Evolutionary conservation across 1,284 basidiomycete species (phyloP), one percentile per base, ranked within the genome.

Genomic region (Bjerkandera adusta): DNA sequence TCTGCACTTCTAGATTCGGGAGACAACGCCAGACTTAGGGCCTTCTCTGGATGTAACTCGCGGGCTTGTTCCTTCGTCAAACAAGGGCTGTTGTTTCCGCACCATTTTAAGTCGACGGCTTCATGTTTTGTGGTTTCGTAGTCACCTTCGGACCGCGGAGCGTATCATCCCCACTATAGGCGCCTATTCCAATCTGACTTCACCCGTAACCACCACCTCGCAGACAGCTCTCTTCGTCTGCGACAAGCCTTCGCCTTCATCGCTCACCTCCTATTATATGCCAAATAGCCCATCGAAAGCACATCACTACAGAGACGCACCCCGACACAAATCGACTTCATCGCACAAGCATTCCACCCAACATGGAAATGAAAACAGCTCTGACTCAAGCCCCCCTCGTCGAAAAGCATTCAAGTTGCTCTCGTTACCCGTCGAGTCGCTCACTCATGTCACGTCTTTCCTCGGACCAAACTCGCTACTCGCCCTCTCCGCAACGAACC

Each of bases 371-470:
- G 48, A 35, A 51, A 45, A 51, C 38, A 49, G 36, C 43, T 35
- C 26, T 33, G 30, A 18, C 44, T 49, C 43, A 22, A 42, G 33
- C 38, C 38, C 49, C 34, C 47, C 47, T 32, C 35, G 50, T 43
- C 53, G 33, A n/a, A n/a, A n/a, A n/a, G n/a, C n/a, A 49, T n/a
- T 46, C 49, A 42, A 45, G 51, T 65, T 84, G 42, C 74, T 83
- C 57, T 66, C 67, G 56, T 54, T 88, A 43, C 88, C 90, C 20
- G 65, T 72, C 27, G 90, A 93, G 62, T 83, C 83, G 22, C 83
- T 92, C 65, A 81, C 81, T 29, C 85, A 88, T 52, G 75, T 92
- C 67, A 86, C 89, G n/a, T 75, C 86, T 8, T 83, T 81, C 61
- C 81, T 93, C 44, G 75, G 83, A 57, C 86, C 88, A 0, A 68